Percentiles rank a stretch among this genome's conserved stretches.
These are phyloP conservation scores for Phytophthora cryptogea DNA, from an alignment of 352 stramenopile species.

Conservation along the genomic window DNA sequence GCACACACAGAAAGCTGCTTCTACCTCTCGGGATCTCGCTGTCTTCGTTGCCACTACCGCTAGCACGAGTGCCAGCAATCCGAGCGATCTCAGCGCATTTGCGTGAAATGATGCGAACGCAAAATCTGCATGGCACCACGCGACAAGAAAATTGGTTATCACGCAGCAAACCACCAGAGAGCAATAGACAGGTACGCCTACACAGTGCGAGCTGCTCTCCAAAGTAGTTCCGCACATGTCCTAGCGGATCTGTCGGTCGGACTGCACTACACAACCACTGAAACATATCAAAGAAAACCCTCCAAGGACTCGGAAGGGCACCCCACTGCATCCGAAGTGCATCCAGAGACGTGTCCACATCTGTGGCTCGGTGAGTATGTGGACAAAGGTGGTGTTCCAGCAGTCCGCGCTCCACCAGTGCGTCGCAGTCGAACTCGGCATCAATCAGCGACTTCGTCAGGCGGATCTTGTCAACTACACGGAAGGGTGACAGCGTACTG, in stretches of 20 bases:
- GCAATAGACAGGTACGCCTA: slow-evolving; percentile 33
- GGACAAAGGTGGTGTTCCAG: slow-evolving; percentile 60
- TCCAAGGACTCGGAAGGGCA: slow-evolving; percentile 32
- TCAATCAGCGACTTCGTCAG: slow-evolving; percentile 76
- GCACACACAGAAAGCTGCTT: slow-evolving; percentile 49
- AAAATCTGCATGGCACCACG: slow-evolving; percentile 44
- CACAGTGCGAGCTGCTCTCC: slow-evolving; percentile 79
- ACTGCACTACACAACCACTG: background rate
- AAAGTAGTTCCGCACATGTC: slow-evolving; percentile 80
- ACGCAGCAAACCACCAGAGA: background rate
- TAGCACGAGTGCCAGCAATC: slow-evolving; percentile 41
- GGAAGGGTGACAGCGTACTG: slow-evolving; percentile 56
- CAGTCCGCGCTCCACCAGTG: slow-evolving; percentile 52
- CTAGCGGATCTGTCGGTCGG: slow-evolving; percentile 46
- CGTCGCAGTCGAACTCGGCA: slow-evolving; percentile 72
- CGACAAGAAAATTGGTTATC: slow-evolving; percentile 1
- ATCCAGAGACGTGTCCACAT: slow-evolving; percentile 73
- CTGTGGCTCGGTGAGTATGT: slow-evolving; percentile 62
- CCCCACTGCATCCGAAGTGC: slow-evolving; percentile 63
- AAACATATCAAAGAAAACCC: slow-evolving; percentile 23
- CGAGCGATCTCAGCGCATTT: slow-evolving; percentile 44
- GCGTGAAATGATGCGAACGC: slow-evolving; percentile 69
- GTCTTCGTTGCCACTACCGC: slow-evolving; percentile 21
- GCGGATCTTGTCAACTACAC: slow-evolving; percentile 76
- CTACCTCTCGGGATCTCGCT: slow-evolving; percentile 7